Evolutionary conservation across 805 yeast genomes (phyloP).

Genomic region (Metschnikowia henanensis): DNA sequence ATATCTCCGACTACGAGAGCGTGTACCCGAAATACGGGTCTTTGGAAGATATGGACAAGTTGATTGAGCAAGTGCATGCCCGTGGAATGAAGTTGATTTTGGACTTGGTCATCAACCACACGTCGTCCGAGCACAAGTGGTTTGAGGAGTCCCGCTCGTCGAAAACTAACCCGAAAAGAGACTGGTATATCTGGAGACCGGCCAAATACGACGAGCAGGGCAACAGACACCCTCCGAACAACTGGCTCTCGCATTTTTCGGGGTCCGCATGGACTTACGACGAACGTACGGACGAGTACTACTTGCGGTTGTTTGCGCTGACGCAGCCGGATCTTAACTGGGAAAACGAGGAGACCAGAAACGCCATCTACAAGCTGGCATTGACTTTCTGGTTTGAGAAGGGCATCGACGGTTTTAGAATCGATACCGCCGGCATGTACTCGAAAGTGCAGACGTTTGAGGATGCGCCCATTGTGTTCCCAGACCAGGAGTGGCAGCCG

Average conservation of each 20-base stretch:
- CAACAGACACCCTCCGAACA: constrained; percentile 53
- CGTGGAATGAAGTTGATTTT: constrained; percentile 52
- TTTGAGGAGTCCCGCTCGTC: constrained; percentile 55
- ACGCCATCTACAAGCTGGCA: constrained; percentile 47
- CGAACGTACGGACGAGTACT: constrained; percentile 53
- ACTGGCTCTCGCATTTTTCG: constrained; percentile 53
- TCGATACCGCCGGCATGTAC: constrained; percentile 55
- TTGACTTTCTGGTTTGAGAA: constrained; percentile 53
- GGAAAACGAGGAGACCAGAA: constrained; percentile 47
- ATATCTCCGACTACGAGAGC: constrained; percentile 52
- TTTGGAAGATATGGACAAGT: constrained; percentile 49
- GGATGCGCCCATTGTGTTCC: constrained; percentile 50
- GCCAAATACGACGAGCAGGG: constrained; percentile 49
- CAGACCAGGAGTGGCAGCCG: constrained; percentile 42
- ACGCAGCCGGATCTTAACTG: constrained; percentile 63
- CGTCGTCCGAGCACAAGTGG: constrained; percentile 57
- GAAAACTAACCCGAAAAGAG: constrained; percentile 53
- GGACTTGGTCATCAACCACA: constrained; percentile 60
- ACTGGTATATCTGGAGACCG: constrained; percentile 61
- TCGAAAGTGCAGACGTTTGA: constrained; percentile 46
- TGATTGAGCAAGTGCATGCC: constrained; percentile 47
- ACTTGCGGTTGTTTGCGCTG: constrained; percentile 51
- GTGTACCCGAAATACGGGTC: constrained; percentile 56
- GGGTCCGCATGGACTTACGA: constrained; percentile 61
- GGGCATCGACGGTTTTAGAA: constrained; percentile 61